These are phyloP conservation scores for Combretum micranthum DNA, from an alignment of 345 rosid species.

Conservation along the genomic window DNA sequence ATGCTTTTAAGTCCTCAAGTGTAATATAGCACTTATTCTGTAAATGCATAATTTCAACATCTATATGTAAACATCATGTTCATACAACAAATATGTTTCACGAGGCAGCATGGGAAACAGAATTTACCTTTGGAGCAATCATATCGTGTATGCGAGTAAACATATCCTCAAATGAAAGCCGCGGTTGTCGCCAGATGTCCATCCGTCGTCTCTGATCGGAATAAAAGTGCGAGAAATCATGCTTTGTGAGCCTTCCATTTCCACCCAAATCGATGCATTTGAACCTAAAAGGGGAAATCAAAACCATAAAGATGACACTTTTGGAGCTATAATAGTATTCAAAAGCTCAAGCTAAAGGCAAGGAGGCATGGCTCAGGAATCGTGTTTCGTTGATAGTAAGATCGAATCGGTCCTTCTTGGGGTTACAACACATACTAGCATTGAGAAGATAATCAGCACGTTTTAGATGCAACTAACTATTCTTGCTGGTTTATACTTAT, in stretches of 20 bases:
- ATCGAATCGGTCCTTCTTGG: too few species aligned
- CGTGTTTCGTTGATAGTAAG: too few species aligned
- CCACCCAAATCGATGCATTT: slow-evolving; percentile 33
- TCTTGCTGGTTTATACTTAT: too few species aligned
- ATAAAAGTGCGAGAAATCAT: slow-evolving; percentile 28
- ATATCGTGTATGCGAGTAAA: slow-evolving; percentile 28
- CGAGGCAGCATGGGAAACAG: neutral
- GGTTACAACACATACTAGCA: too few species aligned
- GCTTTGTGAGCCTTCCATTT: slow-evolving; percentile 22
- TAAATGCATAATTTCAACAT: neutral
- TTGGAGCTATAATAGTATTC: neutral
- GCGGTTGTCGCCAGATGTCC: slow-evolving; percentile 28
- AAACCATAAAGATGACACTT: neutral
- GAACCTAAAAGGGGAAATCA: slow-evolving; percentile 16
- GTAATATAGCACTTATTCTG: slow-evolving; percentile 21
- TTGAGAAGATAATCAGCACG: too few species aligned
- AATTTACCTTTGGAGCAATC: slow-evolving; percentile 28
- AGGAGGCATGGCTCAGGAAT: neutral
- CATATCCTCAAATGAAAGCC: slow-evolving; percentile 25
- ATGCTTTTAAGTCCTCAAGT: slow-evolving; percentile 20
- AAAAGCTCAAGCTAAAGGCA: neutral
- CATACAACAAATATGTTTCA: too few species aligned
- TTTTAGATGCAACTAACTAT: too few species aligned
- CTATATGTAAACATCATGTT: neutral
- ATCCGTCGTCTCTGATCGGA: slow-evolving; percentile 30